Percentiles rank a stretch among this genome's conserved stretches.
phyloP scores from a whole-genome alignment of 768 basidiomycete species.

The Lactifluus hygrophoroides region DNA sequence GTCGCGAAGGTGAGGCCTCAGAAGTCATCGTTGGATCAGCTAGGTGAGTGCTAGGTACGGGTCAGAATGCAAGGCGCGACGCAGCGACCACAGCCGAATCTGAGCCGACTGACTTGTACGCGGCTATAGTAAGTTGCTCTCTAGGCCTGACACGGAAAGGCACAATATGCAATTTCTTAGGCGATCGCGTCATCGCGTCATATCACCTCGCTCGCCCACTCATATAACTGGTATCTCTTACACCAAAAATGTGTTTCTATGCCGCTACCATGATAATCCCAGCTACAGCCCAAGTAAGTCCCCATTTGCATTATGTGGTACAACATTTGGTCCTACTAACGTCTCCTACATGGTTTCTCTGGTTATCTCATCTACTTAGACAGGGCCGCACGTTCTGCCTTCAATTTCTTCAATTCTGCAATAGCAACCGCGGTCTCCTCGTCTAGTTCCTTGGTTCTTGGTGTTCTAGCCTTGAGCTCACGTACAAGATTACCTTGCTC shows the following conservation, averaged over 20 bases:
- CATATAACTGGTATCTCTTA: not conserved
- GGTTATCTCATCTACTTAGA: constrained; percentile 7
- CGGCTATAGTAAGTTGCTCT: not conserved
- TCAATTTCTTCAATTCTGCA: constrained; percentile 55
- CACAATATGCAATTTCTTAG: too few species aligned
- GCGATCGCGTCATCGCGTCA: not conserved
- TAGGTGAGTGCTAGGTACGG: not conserved
- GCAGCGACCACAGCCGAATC: not conserved
- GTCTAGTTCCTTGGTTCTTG: constrained; percentile 53
- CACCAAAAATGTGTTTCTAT: not conserved
- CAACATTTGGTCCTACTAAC: constrained; percentile 1
- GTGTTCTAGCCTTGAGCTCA: constrained; percentile 53
- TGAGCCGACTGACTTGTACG: not conserved
- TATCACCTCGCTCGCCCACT: not conserved
- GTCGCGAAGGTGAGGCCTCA: not conserved
- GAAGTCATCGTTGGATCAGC: not conserved
- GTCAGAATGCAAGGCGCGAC: not conserved
- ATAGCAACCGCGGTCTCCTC: constrained; percentile 53
- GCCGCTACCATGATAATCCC: not conserved
- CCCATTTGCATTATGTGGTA: not conserved
- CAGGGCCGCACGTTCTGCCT: constrained; percentile 42
- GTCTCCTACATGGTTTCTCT: not conserved
- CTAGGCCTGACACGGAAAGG: not conserved
- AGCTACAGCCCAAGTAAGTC: not conserved
- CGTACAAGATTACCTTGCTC: constrained; percentile 72